Conservation (phyloP, 495 filamentous ascomycete species). For the Cryomyces minteri region DNA sequence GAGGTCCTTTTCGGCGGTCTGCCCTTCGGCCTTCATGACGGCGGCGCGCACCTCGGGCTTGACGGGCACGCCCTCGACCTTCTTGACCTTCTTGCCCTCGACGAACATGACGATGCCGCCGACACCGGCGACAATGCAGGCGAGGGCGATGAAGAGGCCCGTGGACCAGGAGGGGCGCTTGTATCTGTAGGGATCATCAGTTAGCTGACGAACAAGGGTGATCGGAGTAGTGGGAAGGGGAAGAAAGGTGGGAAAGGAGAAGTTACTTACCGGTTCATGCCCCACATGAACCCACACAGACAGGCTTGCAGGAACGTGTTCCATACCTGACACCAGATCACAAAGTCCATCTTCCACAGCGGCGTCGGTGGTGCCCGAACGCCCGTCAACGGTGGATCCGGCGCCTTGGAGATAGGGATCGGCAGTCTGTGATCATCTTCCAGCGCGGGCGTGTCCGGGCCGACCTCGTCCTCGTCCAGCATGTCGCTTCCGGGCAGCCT, state of each 20-base stretch:
- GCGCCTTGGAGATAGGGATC: constrained; percentile 33
- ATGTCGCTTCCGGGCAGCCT: constrained; percentile 35
- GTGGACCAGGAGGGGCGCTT: constrained; percentile 55
- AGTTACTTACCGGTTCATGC: constrained; percentile 31
- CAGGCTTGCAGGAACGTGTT: constrained; percentile 61
- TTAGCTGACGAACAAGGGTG: neutral
- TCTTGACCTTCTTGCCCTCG: constrained; percentile 45
- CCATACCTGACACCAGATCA: constrained; percentile 52
- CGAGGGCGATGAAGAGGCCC: constrained; percentile 53
- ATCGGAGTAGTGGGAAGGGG: neutral
- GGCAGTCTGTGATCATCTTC: constrained; percentile 31
- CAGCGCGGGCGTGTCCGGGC: constrained; percentile 2
- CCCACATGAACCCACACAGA: constrained; percentile 68
- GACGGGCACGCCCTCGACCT: constrained; percentile 37
- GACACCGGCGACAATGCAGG: constrained; percentile 45
- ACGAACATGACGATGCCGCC: constrained; percentile 49
- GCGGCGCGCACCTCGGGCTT: neutral
- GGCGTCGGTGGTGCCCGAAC: constrained; percentile 42
- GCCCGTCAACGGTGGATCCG: constrained; percentile 41
- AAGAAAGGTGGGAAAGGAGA: neutral
- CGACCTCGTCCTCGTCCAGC: constrained; percentile 10
- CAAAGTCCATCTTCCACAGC: constrained; percentile 63
- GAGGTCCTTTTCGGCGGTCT: neutral
- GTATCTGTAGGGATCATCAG: constrained; percentile 11
- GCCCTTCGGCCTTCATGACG: neutral